Base-by-base conservation (phyloP, 129 eudicot genomes). In the Scalesia atractyloides region DNA sequence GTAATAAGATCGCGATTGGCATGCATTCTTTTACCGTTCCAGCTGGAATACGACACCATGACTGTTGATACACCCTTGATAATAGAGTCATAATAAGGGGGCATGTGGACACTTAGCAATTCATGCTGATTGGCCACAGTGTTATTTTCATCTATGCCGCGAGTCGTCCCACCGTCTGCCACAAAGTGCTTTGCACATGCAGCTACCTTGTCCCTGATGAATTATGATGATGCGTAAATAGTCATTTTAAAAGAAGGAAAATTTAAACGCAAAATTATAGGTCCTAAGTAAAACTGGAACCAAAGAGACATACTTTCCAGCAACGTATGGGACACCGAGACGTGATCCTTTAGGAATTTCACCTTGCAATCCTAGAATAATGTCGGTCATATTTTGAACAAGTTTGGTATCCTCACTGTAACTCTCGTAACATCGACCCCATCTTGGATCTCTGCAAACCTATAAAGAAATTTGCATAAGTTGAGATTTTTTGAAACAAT, bases 361-460 rank as follows among this genome's bases (percentile, higher is more conserved):
- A 51, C 96, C 96, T 85, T 90, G 96, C 66, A 90, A 85, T 63
- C 96, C 93, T 64, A 78, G 39, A 48, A 90, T 90, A 71, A 90
- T 82, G 11, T 87, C 90, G 10, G 96, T 87, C 96, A 90, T 90
- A 70, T 79, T 83, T 79, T 81, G 85, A 50, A 90, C 96, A 81
- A 87, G 79, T 83, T 80, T 81, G 54, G 86, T 85, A 79, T 87
- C 93, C 81, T 89, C 96, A 57, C 96, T 86, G 65, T 86, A 89
- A 86, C 96, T 89, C 79, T 89, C 97, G 64, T 91, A 91, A 75
- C 97, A 91, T 57, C 97, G 79, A 58, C 97, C 97, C 97, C 97
- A 91, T 71, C 97, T 81, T 12, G 97, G 97, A 75, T 91, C 96
- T 81, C 96, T 78, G 66, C 97, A 91, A 47, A 91, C 97, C 97